Evolutionary conservation across 345 rosid species (phyloP).

Genomic region (Pugionium cornutum): DNA sequence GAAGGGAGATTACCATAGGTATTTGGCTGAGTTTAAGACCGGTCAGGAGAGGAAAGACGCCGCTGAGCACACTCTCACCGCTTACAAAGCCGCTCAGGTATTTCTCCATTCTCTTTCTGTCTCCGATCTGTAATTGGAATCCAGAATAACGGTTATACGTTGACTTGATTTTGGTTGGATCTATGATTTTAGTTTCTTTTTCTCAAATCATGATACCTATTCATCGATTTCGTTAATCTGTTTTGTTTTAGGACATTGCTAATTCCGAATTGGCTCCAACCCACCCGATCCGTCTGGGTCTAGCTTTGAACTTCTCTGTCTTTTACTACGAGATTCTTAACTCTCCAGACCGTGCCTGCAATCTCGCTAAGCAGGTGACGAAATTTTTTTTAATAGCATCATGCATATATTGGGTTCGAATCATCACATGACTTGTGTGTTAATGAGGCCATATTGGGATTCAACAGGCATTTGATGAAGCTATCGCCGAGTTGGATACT

Average conservation of each 20-base stretch:
- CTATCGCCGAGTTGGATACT: conserved; percentile 18
- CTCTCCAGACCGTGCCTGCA: conserved; percentile 89
- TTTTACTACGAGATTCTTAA: conserved; percentile 36
- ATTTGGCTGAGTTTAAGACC: conserved; percentile 59
- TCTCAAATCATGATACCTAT: no score
- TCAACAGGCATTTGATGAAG: conserved; percentile 73
- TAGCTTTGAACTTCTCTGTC: no score
- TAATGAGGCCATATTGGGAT: no score
- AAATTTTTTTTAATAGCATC: no score
- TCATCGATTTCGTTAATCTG: no score
- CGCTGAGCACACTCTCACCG: conserved; percentile 77
- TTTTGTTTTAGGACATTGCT: no score
- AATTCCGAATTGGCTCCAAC: no score
- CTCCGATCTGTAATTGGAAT: conserved; percentile 3
- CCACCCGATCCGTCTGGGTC: no score
- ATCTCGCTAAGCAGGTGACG: conserved; percentile 70
- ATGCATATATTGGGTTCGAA: no score
- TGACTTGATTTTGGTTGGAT: conserved; percentile 14
- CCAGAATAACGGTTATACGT: background rate
- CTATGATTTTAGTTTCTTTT: background rate
- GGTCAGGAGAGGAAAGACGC: conserved; percentile 74
- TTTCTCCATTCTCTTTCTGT: background rate
- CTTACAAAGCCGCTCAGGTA: conserved; percentile 89
- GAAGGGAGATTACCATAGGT: conserved; percentile 91
- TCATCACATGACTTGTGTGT: no score